These are phyloP conservation scores for Cercospora citrullina DNA, from an alignment of 2,329 filamentous ascomycete species.

Conservation along the genomic window DNA sequence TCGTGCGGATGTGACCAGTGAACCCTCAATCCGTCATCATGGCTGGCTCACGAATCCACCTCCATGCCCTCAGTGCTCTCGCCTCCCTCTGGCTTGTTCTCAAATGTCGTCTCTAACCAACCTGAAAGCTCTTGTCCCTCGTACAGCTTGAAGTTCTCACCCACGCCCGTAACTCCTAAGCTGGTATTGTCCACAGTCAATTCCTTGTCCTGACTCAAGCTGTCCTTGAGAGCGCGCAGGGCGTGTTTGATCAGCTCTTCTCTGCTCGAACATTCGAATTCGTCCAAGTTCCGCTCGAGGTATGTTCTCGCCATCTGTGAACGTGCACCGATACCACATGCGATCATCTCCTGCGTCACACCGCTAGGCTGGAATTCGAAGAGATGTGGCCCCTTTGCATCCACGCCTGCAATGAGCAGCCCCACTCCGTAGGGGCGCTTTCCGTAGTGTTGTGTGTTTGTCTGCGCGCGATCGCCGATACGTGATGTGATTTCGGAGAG, in stretches of 20 bases:
- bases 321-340: conserved; percentile 91
- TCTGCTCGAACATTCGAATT: conserved; percentile 71
- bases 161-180: conserved; percentile 81
- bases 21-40: not conserved
- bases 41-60: conserved; percentile 29
- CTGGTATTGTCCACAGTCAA: conserved; percentile 96
- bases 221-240: conserved; percentile 89
- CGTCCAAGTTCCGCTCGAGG: conserved; percentile 85
- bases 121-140: conserved; percentile 84
- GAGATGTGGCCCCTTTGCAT: conserved; percentile 89
- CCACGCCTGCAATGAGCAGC: conserved; percentile 86
- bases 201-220: conserved; percentile 94
- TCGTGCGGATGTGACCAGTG: not conserved
- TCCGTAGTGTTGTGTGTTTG: conserved; percentile 96
- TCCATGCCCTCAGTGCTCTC: conserved; percentile 35
- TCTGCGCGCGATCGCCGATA: conserved; percentile 95
- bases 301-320: conserved; percentile 98
- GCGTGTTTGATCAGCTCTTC: conserved; percentile 92
- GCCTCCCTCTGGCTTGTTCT: conserved; percentile 43
- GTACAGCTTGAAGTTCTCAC: conserved; percentile 86
- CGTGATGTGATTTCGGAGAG: conserved; percentile 84
- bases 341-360: conserved; percentile 95
- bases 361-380: conserved; percentile 98
- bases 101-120: conserved; percentile 73
- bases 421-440: conserved; percentile 96